Evolutionary conservation across 768 basidiomycete genomes (phyloP).

Genomic region (Auriscalpium microsporum): DNA sequence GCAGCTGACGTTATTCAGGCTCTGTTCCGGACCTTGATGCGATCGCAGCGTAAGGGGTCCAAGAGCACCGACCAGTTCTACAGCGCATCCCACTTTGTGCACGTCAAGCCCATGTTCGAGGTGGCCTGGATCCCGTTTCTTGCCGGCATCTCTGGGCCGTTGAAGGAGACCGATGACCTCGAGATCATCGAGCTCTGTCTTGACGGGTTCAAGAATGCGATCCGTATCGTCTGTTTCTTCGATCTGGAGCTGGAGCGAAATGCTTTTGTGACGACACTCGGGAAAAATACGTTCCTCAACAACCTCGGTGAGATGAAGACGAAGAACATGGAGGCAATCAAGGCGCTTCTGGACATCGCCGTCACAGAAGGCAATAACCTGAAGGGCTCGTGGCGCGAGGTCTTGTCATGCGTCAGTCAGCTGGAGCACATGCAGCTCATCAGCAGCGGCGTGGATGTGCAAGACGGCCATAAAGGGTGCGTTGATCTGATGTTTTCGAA

Average conservation of each 20-base stretch:
- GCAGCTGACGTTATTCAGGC: constrained; percentile 39
- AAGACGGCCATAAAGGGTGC: constrained; percentile 80
- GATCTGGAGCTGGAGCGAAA: constrained; percentile 97
- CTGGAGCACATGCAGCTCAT: constrained; percentile 98
- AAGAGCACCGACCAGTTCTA: constrained; percentile 84
- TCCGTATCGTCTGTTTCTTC: constrained; percentile 93
- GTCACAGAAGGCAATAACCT: constrained; percentile 95
- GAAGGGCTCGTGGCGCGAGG: constrained; percentile 94
- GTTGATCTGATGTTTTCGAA: constrained; percentile 18
- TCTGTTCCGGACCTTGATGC: constrained; percentile 86
- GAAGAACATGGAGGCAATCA: constrained; percentile 99
- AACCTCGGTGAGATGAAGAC: constrained; percentile 98
- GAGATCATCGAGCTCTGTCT: constrained; percentile 88
- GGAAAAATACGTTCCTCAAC: constrained; percentile 95
- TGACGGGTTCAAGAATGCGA: constrained; percentile 96
- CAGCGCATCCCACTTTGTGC: constrained; percentile 92
- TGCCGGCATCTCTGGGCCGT: constrained; percentile 86
- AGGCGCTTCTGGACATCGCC: constrained; percentile 87
- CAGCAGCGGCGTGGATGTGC: constrained; percentile 78
- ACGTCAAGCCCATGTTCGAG: constrained; percentile 98
- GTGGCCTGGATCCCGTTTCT: constrained; percentile 99
- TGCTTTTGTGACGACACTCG: constrained; percentile 93
- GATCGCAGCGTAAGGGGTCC: constrained; percentile 79
- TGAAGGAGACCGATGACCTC: constrained; percentile 92
- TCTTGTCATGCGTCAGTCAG: constrained; percentile 95